Evolutionary conservation across 2,329 filamentous ascomycete species (phyloP), one percentile per base, ranked within the genome.

Genomic region (Neofusicoccum umdonicola): DNA sequence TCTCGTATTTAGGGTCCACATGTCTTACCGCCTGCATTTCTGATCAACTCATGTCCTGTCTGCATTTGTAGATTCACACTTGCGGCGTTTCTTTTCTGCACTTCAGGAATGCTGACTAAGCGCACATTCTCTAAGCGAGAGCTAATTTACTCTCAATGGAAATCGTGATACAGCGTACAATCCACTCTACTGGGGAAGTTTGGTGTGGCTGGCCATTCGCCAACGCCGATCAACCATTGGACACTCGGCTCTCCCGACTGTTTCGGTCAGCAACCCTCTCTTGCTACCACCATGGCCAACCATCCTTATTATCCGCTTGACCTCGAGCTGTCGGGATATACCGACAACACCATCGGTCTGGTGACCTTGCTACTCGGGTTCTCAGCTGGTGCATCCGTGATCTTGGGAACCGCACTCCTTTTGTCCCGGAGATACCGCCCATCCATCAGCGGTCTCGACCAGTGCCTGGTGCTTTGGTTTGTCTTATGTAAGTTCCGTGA

Each of bases 1-100:
- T 97, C 52, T 93, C 89, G 69, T 93, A 91, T 56, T 93, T 88
- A 56, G 95, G 95, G 73, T 99, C 96, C 12, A 96, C 94, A 11
- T 70, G 70, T 3, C 22, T 22, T 3, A 22, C 22, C 2, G 22
- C 22, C 22, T 22, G 22, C 3, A 22, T 22, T 22, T 3, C 22
- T 22, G 22, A 22, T 22, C 22, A 22, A 22, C 22, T 22, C 22
- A 22, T 22, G 3, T 22, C 22, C 22, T 22, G 22, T 3, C 22
- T 22, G 22, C 22, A 22, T 22, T 31, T 31, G 27, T 31, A 5
- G 6, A 31, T 7, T 5, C 27, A 31, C 27, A 31, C 27, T 31
- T 31, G 4, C 27, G 27, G 5, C 27, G 27, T 5, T 31, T 5
- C 27, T 7, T 31, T 31, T 31, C 6, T 31, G 27, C 6, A 7